These are phyloP conservation scores for Heliamphora ciliata DNA, from an alignment of 179 eudicot species.

Conservation along the genomic window DNA sequence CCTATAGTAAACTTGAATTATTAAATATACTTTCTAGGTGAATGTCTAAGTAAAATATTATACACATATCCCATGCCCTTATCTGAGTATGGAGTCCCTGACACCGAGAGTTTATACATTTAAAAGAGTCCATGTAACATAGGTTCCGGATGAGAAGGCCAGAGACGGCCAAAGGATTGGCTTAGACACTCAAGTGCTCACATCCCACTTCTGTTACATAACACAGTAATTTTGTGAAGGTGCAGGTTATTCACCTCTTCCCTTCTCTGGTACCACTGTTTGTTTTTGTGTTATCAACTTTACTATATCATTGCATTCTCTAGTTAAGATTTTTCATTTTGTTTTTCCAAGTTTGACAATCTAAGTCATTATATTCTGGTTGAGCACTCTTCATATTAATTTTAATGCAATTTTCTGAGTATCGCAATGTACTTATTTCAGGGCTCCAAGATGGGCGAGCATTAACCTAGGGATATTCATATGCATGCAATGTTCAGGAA, in stretches of 20 bases:
- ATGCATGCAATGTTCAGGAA: conserved; percentile 61
- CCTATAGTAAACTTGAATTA: too few species aligned
- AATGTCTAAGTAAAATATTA: too few species aligned
- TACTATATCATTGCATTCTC: not conserved
- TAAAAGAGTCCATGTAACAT: too few species aligned
- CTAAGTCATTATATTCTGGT: not conserved
- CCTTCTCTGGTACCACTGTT: not conserved
- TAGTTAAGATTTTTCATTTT: not conserved
- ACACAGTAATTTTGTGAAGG: not conserved
- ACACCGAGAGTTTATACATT: too few species aligned
- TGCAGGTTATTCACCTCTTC: not conserved
- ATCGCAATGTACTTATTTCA: conserved; percentile 11
- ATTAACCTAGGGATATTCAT: conserved; percentile 58
- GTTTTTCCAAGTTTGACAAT: not conserved
- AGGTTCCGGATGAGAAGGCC: too few species aligned
- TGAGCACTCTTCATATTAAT: not conserved
- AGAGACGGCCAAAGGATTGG: too few species aligned
- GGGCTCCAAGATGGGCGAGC: conserved; percentile 69
- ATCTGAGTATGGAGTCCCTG: too few species aligned
- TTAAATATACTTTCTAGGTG: too few species aligned
- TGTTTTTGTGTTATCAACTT: not conserved
- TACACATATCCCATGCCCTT: too few species aligned
- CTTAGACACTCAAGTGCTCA: not conserved
- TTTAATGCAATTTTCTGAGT: not conserved
- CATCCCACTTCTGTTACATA: too few species aligned